phyloP scores from a whole-genome alignment of 257 asterid genomes.

The Marsdenia floribunda region DNA sequence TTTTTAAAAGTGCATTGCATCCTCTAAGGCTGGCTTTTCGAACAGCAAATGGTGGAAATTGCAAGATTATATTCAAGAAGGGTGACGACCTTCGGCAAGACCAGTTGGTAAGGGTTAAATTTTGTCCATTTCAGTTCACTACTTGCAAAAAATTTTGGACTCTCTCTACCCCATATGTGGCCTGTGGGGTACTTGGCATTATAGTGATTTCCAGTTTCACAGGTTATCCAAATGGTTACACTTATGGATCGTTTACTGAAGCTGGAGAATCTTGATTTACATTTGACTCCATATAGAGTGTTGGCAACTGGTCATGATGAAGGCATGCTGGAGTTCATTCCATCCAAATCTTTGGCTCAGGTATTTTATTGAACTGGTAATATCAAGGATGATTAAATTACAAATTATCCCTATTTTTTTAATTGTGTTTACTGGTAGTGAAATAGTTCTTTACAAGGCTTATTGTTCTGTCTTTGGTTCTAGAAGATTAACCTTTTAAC shows the following conservation, averaged over 20 bases:
- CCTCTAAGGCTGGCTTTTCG: conserved; percentile 91
- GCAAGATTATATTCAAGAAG: conserved; percentile 90
- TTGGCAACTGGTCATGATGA: conserved; percentile 98
- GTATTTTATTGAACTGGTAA: conserved; percentile 30
- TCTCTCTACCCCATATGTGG: background rate
- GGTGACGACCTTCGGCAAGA: conserved; percentile 99
- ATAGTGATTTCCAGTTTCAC: conserved; percentile 12
- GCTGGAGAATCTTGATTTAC: conserved; percentile 95
- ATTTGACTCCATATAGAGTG: conserved; percentile 91
- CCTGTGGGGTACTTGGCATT: background rate
- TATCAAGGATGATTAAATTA: background rate
- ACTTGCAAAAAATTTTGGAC: background rate
- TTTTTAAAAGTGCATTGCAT: conserved; percentile 79
- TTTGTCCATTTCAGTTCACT: background rate
- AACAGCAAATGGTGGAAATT: conserved; percentile 79
- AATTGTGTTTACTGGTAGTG: background rate
- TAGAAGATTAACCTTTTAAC: background rate
- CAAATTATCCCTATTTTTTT: background rate
- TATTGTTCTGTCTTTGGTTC: background rate
- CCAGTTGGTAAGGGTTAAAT: conserved; percentile 63
- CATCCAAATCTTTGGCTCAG: conserved; percentile 95
- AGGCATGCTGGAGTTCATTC: conserved; percentile 97
- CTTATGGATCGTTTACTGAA: conserved; percentile 95
- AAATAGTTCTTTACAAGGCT: background rate
- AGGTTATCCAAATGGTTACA: conserved; percentile 98